Percentiles rank a stretch among this genome's conserved stretches.
These are phyloP conservation scores for Camillea tinctor DNA, from an alignment of 2,329 filamentous ascomycete species.

Conservation along the genomic window DNA sequence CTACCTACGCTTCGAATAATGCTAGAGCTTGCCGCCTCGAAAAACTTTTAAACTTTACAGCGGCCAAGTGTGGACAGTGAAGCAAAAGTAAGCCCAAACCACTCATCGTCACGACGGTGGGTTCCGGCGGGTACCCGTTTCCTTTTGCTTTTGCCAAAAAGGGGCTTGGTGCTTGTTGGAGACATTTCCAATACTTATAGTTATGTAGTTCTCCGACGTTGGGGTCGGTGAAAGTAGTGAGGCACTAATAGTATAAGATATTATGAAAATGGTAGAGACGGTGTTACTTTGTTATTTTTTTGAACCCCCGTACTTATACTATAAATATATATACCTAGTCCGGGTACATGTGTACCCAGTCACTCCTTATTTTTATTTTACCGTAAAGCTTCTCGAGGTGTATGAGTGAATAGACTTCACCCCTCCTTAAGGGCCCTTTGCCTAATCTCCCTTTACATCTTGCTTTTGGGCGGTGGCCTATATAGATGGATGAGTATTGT, in stretches of 20 bases:
- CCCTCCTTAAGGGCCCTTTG: no score
- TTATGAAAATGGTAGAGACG: no score
- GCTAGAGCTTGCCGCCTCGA: conserved; percentile 65
- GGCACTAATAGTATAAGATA: no score
- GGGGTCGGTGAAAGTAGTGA: no score
- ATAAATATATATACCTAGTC: no score
- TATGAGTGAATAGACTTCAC: no score
- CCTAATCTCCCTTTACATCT: conserved; percentile 27
- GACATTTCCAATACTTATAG: conserved; percentile 19
- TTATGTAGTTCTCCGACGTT: no score
- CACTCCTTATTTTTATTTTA: no score
- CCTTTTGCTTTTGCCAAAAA: conserved; percentile 18
- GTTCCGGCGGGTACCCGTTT: conserved; percentile 22
- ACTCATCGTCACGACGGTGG: conserved; percentile 17
- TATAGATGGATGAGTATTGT: conserved; percentile 4
- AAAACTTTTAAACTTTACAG: conserved; percentile 39
- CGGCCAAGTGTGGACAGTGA: conserved; percentile 70
- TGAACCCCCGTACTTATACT: no score
- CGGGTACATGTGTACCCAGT: no score
- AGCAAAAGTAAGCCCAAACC: conserved; percentile 58
- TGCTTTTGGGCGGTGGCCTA: conserved; percentile 32
- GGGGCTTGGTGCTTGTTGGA: conserved; percentile 30
- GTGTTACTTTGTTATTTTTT: no score
- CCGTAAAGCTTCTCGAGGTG: no score
- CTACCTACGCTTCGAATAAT: conserved; percentile 53